These are phyloP conservation scores for Metschnikowia chrysomelidarum DNA, from an alignment of 805 yeast genomes.

Conservation along the genomic window DNA sequence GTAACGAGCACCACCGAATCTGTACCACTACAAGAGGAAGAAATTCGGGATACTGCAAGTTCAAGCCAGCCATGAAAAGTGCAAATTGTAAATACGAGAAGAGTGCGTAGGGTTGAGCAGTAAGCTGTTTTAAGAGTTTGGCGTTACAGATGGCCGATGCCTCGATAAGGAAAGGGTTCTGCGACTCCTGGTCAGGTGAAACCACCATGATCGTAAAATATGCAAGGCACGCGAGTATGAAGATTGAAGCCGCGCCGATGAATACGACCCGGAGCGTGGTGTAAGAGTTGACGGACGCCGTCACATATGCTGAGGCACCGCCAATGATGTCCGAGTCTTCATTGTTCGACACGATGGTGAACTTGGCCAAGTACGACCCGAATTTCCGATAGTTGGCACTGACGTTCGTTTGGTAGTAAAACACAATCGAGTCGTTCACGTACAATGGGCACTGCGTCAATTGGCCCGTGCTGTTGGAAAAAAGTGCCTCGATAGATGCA, in stretches of 20 bases:
- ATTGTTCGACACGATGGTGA: conserved; percentile 43
- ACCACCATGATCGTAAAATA: conserved; percentile 41
- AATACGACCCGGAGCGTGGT: conserved; percentile 35
- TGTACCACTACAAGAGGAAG: conserved; percentile 53
- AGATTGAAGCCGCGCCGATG: conserved; percentile 36
- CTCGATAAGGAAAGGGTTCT: conserved; percentile 47
- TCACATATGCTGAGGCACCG: conserved; percentile 47
- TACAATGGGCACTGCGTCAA: conserved; percentile 37
- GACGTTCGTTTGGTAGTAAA: conserved; percentile 41
- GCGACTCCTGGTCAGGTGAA: conserved; percentile 59
- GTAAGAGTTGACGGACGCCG: conserved; percentile 39
- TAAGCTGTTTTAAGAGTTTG: conserved; percentile 51
- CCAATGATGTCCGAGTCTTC: conserved; percentile 38
- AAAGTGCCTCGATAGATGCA: conserved; percentile 20
- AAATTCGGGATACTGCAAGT: conserved; percentile 60
- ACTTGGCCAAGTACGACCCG: conserved; percentile 45
- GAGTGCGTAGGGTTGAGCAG: conserved; percentile 50
- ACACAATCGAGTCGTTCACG: conserved; percentile 34
- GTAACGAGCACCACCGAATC: conserved; percentile 55
- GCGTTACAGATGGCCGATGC: conserved; percentile 62
- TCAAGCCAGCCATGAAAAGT: conserved; percentile 53
- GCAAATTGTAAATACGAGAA: conserved; percentile 58
- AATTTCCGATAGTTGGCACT: conserved; percentile 37
- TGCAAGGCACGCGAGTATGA: conserved; percentile 40
- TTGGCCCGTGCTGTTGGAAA: conserved; percentile 26